These are phyloP conservation scores for Mortierella alpina DNA, from an alignment of 192 early-diverging fungal species.

Conservation along the genomic window DNA sequence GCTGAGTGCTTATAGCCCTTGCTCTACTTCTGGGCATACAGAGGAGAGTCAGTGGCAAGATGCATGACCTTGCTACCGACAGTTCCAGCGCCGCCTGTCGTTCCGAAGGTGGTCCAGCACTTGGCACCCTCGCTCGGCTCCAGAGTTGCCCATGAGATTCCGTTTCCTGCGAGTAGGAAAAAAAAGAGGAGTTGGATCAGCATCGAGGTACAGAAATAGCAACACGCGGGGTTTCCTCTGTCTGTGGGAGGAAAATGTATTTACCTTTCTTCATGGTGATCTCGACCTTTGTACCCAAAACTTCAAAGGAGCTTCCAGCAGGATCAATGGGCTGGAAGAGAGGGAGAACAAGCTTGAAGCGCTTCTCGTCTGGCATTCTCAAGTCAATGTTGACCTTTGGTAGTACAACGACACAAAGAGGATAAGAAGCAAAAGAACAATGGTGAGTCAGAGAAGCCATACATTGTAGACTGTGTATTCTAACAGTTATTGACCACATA, in stretches of 20 bases:
- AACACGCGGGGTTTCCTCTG: not conserved
- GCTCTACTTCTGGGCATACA: slow-evolving; percentile 54
- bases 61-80: slow-evolving; percentile 76
- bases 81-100: slow-evolving; percentile 67
- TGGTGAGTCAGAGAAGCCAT: no score
- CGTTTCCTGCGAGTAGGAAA: slow-evolving; percentile 60
- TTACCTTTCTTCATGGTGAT: slow-evolving; percentile 78
- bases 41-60: slow-evolving; percentile 57
- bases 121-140: slow-evolving; percentile 73
- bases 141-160: slow-evolving; percentile 85
- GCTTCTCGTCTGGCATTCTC: slow-evolving; percentile 80
- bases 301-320: slow-evolving; percentile 67
- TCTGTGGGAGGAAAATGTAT: not conserved
- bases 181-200: not conserved
- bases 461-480: no score
- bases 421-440: not conserved
- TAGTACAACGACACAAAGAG: not conserved
- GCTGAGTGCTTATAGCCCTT: not conserved
- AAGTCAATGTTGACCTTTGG: slow-evolving; percentile 75
- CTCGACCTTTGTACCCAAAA: slow-evolving; percentile 84
- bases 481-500: no score
- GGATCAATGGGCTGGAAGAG: slow-evolving; percentile 85
- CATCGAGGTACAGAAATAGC: not conserved
- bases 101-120: slow-evolving; percentile 90
- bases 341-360: slow-evolving; percentile 72